phyloP scores from a whole-genome alignment of 2,329 filamentous ascomycete species.

The Tolypocladium tundrense region DNA sequence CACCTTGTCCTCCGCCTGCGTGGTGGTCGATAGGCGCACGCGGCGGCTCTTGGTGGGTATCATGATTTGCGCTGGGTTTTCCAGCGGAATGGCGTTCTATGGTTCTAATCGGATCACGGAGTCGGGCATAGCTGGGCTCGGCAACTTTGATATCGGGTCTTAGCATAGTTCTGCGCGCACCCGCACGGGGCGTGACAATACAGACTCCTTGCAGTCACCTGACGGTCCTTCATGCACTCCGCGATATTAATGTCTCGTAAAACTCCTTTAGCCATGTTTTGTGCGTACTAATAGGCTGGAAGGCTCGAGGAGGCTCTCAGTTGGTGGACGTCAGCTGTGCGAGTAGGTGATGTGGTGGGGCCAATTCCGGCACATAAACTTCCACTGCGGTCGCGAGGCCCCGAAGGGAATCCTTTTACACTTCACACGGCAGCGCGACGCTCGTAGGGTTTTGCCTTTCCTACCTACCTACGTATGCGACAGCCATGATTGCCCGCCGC shows the following conservation, averaged over 20 bases:
- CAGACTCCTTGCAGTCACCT: background rate
- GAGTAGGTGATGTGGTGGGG: background rate
- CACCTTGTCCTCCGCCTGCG: conserved; percentile 85
- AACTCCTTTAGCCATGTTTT: too few relatives aligned
- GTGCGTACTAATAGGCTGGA: too few relatives aligned
- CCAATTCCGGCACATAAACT: background rate
- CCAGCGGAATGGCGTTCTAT: conserved; percentile 36
- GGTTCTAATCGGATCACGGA: conserved; percentile 9
- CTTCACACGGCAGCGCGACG: background rate
- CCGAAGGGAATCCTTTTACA: background rate
- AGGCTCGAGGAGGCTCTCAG: background rate
- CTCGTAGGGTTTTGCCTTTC: background rate
- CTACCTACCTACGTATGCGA: background rate
- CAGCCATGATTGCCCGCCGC: background rate
- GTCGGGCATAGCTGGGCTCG: conserved; percentile 7
- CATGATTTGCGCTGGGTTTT: conserved; percentile 62
- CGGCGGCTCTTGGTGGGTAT: conserved; percentile 25
- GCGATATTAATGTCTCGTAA: background rate
- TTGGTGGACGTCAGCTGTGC: background rate
- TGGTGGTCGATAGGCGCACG: conserved; percentile 47
- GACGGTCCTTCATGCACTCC: background rate
- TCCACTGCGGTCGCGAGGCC: background rate
- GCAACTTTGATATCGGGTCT: conserved; percentile 4
- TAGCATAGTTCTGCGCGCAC: conserved; percentile 4
- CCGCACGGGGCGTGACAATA: background rate